Evolutionary conservation across 176 grass and related monocot species (phyloP), one percentile per base, ranked within the genome.

Genomic region (Olyra latifolia): DNA sequence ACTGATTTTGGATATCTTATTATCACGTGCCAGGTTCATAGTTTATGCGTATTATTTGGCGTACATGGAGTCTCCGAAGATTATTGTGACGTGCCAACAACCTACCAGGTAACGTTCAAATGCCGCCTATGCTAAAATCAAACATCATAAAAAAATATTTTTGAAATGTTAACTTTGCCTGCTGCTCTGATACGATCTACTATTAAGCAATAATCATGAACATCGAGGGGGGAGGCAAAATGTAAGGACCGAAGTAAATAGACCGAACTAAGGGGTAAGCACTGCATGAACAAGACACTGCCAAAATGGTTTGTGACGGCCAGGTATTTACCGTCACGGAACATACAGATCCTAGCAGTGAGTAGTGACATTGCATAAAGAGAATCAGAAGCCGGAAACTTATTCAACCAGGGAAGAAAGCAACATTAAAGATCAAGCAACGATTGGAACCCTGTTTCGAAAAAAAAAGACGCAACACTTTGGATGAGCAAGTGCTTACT

Each of bases 81-180:
- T 35, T 35, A 35, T 13, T n/a, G n/a, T 4, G 30, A 62, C 56
- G 43, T 71, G 56, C 23, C 3, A 43, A 30, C 32, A 64, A 17
- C 56, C 64, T 78, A 50, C 10, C 39, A 72, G 67, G 47, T 86
- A 64, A 56, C 2, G 28, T 40, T 45, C n/a, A 66, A 44, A 82
- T 81, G 41, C 23, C 9, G 39, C 39, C 30, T 50, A 66, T 68
- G 62, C 42, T 69, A 69, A 22, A 23, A 78, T 22, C 23, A 48
- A 49, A 42, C 32, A 71, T 15, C 57, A 78, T 48, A 28, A 70
- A 35, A 35, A 65, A 24, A 59, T 10, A 4, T 53, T 55, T 46
- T 57, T 57, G 54, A 57, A 57, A 62, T 14, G 23, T 77, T 45
- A 23, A 47, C 25, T 64, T 23, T 35, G 43, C 9, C 11, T 64